Evolutionary conservation across 2,329 filamentous ascomycete species (phyloP), one percentile per base, ranked within the genome.

Genomic region (Dactylellina leptospora): DNA sequence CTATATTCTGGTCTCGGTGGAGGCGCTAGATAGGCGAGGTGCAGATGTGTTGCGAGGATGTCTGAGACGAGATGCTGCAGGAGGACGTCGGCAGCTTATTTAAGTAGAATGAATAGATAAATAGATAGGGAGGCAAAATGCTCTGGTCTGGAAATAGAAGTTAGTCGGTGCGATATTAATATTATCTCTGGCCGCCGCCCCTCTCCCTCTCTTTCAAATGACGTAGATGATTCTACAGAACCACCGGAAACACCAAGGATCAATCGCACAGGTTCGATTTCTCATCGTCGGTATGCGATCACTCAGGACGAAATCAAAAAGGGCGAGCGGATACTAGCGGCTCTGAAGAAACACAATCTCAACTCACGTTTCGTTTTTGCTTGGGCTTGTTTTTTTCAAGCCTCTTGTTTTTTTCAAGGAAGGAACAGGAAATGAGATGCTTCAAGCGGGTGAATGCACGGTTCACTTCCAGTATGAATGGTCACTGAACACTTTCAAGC

Each of bases 41-140:
- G 59, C 47, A 54, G 54, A 59, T 68, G 62, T 68, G 62, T 68
- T 68, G 62, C 47, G 54, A 44, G 47, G 33, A 47, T 58, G 62
- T 68, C 62, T 58, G 44, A 42, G 61, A 40, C 36, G 36, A 40
- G 36, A 40, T 16, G 4, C 36, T 27, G 33, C 47, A 33, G 16
- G 38, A 27, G 42, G 36, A 51, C 23, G 36, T 18, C 33, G 3
- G 28, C 5, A 20, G 9, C n/a, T n/a, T n/a, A n/a, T n/a, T n/a
- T 38, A 47, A 40, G 30, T 28, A 30, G 33, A 56, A 25, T 23
- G 16, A 18, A 54, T 16, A 33, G 30, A 13, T 33, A 13, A 33
- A 50, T 66, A 48, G 9, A 48, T 28, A 48, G 25, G 40, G 23
- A 16, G 36, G 36, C 36, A 40, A 40, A 40, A n/a, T 40, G 36